Evolutionary conservation across 1,284 basidiomycete genomes (phyloP).

Genomic region (Ceratobasidium sp.): DNA sequence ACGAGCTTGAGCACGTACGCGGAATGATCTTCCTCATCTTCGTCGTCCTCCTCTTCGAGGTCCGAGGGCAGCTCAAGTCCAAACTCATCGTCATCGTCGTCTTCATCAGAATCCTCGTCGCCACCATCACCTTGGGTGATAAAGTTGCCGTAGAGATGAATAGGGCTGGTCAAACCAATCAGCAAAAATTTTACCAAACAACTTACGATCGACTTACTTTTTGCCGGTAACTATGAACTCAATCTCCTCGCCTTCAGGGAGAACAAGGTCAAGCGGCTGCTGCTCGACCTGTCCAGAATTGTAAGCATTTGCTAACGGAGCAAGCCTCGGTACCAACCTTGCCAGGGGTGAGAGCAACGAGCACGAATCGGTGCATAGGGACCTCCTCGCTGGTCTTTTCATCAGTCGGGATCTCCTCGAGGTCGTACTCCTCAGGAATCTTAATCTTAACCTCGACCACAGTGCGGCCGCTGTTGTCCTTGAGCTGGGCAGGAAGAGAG

Average conservation of each 20-base stretch:
- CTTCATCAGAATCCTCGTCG: conserved; percentile 59
- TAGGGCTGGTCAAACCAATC: conserved; percentile 58
- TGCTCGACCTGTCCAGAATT: conserved; percentile 37
- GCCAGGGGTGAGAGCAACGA: conserved; percentile 18
- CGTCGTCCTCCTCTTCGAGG: conserved; percentile 61
- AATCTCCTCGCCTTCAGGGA: conserved; percentile 41
- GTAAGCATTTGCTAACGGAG: neutral
- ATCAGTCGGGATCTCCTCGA: conserved; percentile 14
- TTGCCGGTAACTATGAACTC: conserved; percentile 43
- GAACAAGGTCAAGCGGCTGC: conserved; percentile 40
- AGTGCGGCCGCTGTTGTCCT: conserved; percentile 19
- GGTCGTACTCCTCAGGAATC: conserved; percentile 25
- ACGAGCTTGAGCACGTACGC: conserved; percentile 50
- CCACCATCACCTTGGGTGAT: conserved; percentile 61
- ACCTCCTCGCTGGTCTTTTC: conserved; percentile 11
- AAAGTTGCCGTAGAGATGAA: conserved; percentile 92
- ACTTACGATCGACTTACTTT: conserved; percentile 34
- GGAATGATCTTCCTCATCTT: conserved; percentile 55
- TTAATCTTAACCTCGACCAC: conserved; percentile 29
- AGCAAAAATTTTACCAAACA: conserved; percentile 18
- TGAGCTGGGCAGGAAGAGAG: conserved; percentile 15
- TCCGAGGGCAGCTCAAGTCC: conserved; percentile 73
- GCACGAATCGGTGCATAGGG: conserved; percentile 31
- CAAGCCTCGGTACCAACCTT: neutral
- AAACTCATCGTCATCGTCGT: conserved; percentile 68